Base-by-base conservation (phyloP, 2,329 filamentous ascomycete species). In the Stemphylium vesicarium region DNA sequence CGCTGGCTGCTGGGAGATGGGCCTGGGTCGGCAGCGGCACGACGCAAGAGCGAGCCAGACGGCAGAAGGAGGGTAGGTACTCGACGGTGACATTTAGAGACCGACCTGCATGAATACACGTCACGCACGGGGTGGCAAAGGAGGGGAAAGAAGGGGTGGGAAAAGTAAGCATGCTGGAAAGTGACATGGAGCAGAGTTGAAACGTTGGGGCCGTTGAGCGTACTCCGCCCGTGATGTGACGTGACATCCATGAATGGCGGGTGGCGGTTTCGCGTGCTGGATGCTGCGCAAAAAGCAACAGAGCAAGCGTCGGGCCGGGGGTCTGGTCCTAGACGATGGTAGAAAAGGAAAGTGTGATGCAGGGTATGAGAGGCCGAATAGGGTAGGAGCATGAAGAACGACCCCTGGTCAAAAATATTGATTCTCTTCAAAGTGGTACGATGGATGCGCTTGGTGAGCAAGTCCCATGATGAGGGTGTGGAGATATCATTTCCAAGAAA, bases 161-260 rank as follows among this genome's bases (percentile, higher is more conserved):
- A 45, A 32, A 33, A 26, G 31, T 26, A 26, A 10, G 32, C 42
- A 33, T 35, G 16, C 13, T n/a, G 16, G 16, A 36, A 45, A 35
- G 20, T 2, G 7, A 33, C 11, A 4, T 36, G n/a, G 33, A 36
- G 20, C 18, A 6, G 8, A 18, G 45, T 22, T 32, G 45, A 40
- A 39, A 40, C 45, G 45, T 48, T 33, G 36, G 26, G 45, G 37
- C 37, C 45, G 45, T 48, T 48, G 36, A 15, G 24, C 10, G 5
- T 26, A 33, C n/a, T 26, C 13, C 20, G 20, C 42, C n/a, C 20
- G 36, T 15, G 18, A 39, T 48, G 36, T 33, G 20, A 32, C 31
- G 16, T 40, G 26, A 40, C 29, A 24, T 24, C 18, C 37, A 29
- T 29, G 15, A 13, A 12, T 38, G 26, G 45, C 37, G 45, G 36